Conservation (phyloP, 495 filamentous ascomycete genomes). For the Penicillium riverlandense region DNA sequence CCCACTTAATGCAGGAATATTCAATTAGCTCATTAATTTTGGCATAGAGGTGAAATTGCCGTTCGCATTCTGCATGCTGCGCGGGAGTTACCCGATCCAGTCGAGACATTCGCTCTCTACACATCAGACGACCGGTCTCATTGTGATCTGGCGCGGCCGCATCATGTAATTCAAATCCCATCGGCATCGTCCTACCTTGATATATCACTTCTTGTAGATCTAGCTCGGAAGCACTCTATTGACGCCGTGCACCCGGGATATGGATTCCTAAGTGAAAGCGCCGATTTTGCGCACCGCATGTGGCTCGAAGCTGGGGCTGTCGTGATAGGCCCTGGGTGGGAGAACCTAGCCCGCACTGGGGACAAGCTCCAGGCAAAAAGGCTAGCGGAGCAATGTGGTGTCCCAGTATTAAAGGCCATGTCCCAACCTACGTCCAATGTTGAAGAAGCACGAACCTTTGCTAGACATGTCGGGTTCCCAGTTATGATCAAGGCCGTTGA, state of each 20-base stretch:
- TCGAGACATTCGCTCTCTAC: slow-evolving; percentile 48
- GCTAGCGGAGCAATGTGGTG: slow-evolving; percentile 44
- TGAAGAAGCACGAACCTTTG: slow-evolving; percentile 37
- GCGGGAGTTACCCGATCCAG: slow-evolving; percentile 38
- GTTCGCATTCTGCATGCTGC: slow-evolving; percentile 50
- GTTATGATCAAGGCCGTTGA: slow-evolving; percentile 52
- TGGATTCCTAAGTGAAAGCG: slow-evolving; percentile 55
- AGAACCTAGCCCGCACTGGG: slow-evolving; percentile 43
- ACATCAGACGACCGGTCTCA: slow-evolving; percentile 48
- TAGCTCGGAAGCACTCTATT: slow-evolving; percentile 42
- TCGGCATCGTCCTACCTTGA: slow-evolving; percentile 48
- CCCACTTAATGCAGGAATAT: too few species aligned
- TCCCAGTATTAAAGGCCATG: slow-evolving; percentile 47
- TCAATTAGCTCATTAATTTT: background rate
- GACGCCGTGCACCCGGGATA: slow-evolving; percentile 57
- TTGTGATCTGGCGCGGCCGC: slow-evolving; percentile 36
- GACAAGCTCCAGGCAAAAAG: slow-evolving; percentile 51
- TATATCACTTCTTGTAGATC: slow-evolving; percentile 34
- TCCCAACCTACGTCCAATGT: slow-evolving; percentile 30
- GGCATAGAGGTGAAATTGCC: slow-evolving; percentile 52
- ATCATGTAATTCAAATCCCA: slow-evolving; percentile 37
- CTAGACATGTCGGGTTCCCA: slow-evolving; percentile 39
- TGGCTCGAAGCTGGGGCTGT: slow-evolving; percentile 40
- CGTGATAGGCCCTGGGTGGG: slow-evolving; percentile 49
- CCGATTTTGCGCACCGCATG: slow-evolving; percentile 47